These are phyloP conservation scores for Galeopsis tetrahit DNA, from an alignment of 257 asterid genomes.

Conservation along the genomic window DNA sequence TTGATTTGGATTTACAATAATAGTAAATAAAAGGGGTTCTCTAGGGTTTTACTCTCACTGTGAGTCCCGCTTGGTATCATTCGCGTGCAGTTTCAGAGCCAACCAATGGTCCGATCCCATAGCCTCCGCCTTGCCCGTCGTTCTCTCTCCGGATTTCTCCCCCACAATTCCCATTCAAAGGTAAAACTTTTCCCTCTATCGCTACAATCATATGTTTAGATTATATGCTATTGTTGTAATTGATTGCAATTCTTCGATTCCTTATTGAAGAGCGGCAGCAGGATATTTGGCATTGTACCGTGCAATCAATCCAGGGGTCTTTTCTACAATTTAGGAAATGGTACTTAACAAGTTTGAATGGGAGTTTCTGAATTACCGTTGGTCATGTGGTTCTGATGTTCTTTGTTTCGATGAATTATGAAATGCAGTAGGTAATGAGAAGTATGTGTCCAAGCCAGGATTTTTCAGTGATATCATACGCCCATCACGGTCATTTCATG, in stretches of 20 bases:
- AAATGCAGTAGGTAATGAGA: constrained; percentile 42
- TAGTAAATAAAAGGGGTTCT: constrained; percentile 38
- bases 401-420: constrained; percentile 27
- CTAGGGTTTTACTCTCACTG: constrained; percentile 49
- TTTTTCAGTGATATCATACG: constrained; percentile 28
- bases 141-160: constrained; percentile 45
- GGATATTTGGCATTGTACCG: constrained; percentile 49
- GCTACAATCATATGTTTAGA: background rate
- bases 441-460: constrained; percentile 37
- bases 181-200: constrained; percentile 17
- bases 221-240: background rate
- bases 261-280: constrained; percentile 40
- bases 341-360: constrained; percentile 39
- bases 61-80: constrained; percentile 14
- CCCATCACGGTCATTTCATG: constrained; percentile 63
- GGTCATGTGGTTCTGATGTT: constrained; percentile 17
- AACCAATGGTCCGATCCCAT: constrained; percentile 58
- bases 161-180: constrained; percentile 29
- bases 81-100: constrained; percentile 26
- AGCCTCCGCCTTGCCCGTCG: constrained; percentile 67
- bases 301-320: constrained; percentile 46
- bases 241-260: constrained; percentile 50
- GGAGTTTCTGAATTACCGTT: background rate
- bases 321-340: constrained; percentile 43
- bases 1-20: constrained; percentile 1